Percentiles rank a stretch among this genome's conserved stretches.
These are phyloP conservation scores for Symbiodinium natans DNA, from an alignment of 73 alveolate genomes.

Conservation along the genomic window DNA sequence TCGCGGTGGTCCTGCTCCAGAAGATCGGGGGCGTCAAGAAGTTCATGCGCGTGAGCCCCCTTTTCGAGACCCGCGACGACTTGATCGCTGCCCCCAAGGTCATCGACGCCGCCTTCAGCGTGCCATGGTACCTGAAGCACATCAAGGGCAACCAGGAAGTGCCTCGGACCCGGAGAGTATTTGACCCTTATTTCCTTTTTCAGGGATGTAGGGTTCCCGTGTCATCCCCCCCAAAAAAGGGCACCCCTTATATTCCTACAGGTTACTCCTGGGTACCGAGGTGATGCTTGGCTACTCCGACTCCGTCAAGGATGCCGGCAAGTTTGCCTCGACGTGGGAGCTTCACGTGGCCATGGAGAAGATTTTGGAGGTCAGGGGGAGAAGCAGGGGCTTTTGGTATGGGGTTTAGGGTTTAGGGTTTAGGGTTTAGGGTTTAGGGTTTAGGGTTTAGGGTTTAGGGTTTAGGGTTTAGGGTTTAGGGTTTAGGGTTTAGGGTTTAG, in stretches of 20 bases:
- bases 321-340: conserved; percentile 89
- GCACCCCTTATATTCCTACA: too few relatives aligned
- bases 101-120: conserved; percentile 55
- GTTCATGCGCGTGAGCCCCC: conserved; percentile 84
- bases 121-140: conserved; percentile 60
- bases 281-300: conserved; percentile 92
- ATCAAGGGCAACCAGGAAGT: conserved; percentile 87
- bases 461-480: too few relatives aligned
- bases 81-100: conserved; percentile 52
- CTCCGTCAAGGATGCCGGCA: conserved; percentile 91
- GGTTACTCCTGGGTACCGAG: too few relatives aligned
- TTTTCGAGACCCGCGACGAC: conserved; percentile 90
- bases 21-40: conserved; percentile 76
- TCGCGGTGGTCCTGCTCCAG: conserved; percentile 78
- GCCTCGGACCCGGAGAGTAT: too few relatives aligned
- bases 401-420: too few relatives aligned
- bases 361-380: conserved; percentile 30
- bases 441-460: too few relatives aligned
- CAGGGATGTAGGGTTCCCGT: too few relatives aligned
- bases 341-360: conserved; percentile 72
- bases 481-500: too few relatives aligned
- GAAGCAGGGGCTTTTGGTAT: too few relatives aligned
- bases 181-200: too few relatives aligned
- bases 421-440: too few relatives aligned
- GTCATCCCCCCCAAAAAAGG: too few relatives aligned